These are phyloP conservation scores for Vitis hybrid DNA, from an alignment of 177 flowering plant genomes.

Conservation along the genomic window DNA sequence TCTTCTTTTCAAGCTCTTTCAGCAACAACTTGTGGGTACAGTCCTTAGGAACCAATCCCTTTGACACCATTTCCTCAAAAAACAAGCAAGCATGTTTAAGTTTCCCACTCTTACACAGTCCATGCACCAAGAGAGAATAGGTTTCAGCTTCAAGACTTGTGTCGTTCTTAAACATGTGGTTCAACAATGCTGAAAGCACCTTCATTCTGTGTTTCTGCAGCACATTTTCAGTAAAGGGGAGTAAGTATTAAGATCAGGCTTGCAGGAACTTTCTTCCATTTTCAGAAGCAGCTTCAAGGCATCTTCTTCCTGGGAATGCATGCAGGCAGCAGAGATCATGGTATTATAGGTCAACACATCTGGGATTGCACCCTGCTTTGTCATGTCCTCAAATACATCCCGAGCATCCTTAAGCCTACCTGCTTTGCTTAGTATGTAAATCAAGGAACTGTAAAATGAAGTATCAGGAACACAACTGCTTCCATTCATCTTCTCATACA, in stretches of 20 bases:
- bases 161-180: constrained; percentile 58
- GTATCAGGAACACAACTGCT: constrained; percentile 47
- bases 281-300: constrained; percentile 46
- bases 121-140: constrained; percentile 45
- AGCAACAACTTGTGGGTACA: constrained; percentile 29
- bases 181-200: constrained; percentile 42
- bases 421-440: constrained; percentile 32
- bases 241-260: constrained; percentile 51
- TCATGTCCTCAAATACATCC: constrained; percentile 55
- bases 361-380: constrained; percentile 39
- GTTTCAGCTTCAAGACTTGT: constrained; percentile 48
- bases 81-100: constrained; percentile 44
- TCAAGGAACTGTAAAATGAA: constrained; percentile 46
- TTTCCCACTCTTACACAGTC: constrained; percentile 42
- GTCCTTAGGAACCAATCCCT: constrained; percentile 47
- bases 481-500: constrained; percentile 54
- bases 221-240: constrained; percentile 59
- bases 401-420: constrained; percentile 54
- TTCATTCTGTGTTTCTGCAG: constrained; percentile 55
- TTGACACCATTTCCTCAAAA: constrained; percentile 45
- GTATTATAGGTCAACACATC: constrained; percentile 47
- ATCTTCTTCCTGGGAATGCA: constrained; percentile 38
- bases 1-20: constrained; percentile 38
- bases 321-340: constrained; percentile 45
- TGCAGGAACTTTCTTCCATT: constrained; percentile 53